Conservation (phyloP, 768 basidiomycete genomes). For the Leccinum arenicola region DNA sequence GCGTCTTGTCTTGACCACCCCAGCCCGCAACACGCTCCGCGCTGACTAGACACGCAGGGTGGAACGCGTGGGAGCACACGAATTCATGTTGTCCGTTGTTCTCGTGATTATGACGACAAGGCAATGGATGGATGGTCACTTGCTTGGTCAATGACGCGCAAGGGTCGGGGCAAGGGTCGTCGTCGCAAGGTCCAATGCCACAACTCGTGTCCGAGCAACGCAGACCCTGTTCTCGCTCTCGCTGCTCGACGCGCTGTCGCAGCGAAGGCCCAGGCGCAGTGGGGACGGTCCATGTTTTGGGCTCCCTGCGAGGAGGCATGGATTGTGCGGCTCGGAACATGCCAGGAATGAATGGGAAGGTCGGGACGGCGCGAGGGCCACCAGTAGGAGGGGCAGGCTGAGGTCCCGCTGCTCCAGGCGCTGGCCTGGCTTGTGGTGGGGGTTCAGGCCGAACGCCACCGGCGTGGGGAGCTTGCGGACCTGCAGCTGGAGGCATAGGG, state of each 20-base stretch:
- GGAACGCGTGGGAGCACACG: slow-evolving; percentile 67
- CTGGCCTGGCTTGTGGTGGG: slow-evolving; percentile 9
- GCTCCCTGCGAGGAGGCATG: slow-evolving; percentile 33
- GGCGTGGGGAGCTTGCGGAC: not conserved
- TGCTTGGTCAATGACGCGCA: slow-evolving; percentile 21
- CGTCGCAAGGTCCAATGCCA: slow-evolving; percentile 72
- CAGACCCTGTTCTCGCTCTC: slow-evolving; percentile 69
- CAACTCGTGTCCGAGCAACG: slow-evolving; percentile 73
- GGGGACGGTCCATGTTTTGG: slow-evolving; percentile 56
- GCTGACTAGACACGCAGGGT: slow-evolving; percentile 67
- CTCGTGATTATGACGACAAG: slow-evolving; percentile 11
- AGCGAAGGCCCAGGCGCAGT: slow-evolving; percentile 66
- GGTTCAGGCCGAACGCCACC: slow-evolving; percentile 1
- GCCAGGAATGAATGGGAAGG: slow-evolving; percentile 16
- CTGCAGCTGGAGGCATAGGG: not conserved
- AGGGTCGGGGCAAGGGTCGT: slow-evolving; percentile 50
- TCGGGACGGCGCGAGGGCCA: slow-evolving; percentile 16
- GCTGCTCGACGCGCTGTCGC: slow-evolving; percentile 69
- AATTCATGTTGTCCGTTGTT: slow-evolving; percentile 4
- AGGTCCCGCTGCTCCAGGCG: slow-evolving; percentile 6
- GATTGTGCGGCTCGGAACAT: slow-evolving; percentile 24
- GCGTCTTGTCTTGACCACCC: slow-evolving; percentile 46
- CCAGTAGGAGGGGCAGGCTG: slow-evolving; percentile 1
- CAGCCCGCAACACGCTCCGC: slow-evolving; percentile 64
- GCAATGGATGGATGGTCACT: slow-evolving; percentile 22